phyloP scores from a whole-genome alignment of 306 rosid species.

The Castanea mollissima region DNA sequence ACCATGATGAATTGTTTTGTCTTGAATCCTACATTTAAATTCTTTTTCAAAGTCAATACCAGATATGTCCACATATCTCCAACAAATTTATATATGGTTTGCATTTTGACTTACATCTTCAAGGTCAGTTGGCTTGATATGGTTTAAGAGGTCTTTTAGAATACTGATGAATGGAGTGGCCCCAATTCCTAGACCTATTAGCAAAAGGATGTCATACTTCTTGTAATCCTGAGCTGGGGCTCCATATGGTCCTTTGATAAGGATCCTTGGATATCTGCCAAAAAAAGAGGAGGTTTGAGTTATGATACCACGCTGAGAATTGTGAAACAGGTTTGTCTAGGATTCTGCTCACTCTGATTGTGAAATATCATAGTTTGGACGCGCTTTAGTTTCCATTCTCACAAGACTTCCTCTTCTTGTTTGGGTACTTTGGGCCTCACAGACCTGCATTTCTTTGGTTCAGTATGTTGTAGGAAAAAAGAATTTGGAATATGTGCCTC shows the following conservation, averaged over 20 bases:
- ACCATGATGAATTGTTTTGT: not conserved
- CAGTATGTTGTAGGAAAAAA: not conserved
- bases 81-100: not conserved
- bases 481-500: not conserved
- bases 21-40: slow-evolving; percentile 20
- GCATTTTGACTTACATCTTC: slow-evolving; percentile 36
- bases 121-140: slow-evolving; percentile 32
- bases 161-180: slow-evolving; percentile 97
- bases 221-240: slow-evolving; percentile 88
- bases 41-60: slow-evolving; percentile 14
- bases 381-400: slow-evolving; percentile 63
- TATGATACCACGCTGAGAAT: not conserved
- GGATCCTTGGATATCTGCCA: slow-evolving; percentile 64
- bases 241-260: slow-evolving; percentile 88
- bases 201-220: slow-evolving; percentile 77
- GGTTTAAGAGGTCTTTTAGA: slow-evolving; percentile 68
- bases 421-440: slow-evolving; percentile 44
- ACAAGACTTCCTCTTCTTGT: slow-evolving; percentile 51
- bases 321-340: not conserved
- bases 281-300: slow-evolving; percentile 2
- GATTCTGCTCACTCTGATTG: slow-evolving; percentile 43
- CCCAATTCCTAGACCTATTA: slow-evolving; percentile 86
- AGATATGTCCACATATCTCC: not conserved
- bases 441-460: slow-evolving; percentile 54
- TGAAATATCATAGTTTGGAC: slow-evolving; percentile 16